Base-by-base conservation (phyloP, 257 asterid species). In the Knoxia roxburghii region DNA sequence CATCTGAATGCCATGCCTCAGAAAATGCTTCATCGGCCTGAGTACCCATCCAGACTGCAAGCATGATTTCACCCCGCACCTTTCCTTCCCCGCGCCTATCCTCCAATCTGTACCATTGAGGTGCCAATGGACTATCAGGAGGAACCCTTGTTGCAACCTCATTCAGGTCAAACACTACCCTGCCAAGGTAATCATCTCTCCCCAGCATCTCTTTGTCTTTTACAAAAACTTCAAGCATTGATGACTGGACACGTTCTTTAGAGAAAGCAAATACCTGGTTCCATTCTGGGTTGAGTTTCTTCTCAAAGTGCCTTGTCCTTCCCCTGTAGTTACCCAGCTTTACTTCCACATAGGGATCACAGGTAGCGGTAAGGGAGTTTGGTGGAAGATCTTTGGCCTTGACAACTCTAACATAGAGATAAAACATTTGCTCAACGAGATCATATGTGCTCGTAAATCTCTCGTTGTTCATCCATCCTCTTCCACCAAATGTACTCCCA, bases 1-100 rank as follows among this genome's bases (percentile, higher is more conserved):
- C 85, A 75, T 89, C 95, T 1, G 96, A 76, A 61, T 87, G 96
- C 96, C 96, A 89, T 1, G 95, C 89, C 29, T 89, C 95, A 21
- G 95, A 48, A 54, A 89, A 89, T 4, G 91, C 94, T 69, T 86
- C 94, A 37, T 88, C 95, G 0, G 94, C 95, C 76, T 87, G 95
- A 13, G 89, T 85, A 7, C 93, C 95, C 87, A 87, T 77, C 95
- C 94, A 89, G 20, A 89, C 85, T 0, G 91, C 86, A 21, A 81
- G 78, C 95, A 87, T 89, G 61, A 85, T 65, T 61, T 87, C 90
- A 2, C 96, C 95, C 67, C 87, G 73, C 50, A 67, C 67, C 67
- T 76, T 82, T 32, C 82, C 77, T 50, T 83, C 85, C 2, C 91
- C 87, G 0, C 76, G 75, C 49, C 85, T 73, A 18, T 83, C 92